A percentile compares a stretch with the other conserved stretches of the same genome.
phyloP scores from a whole-genome alignment of 116 monocot species.

The Zostera marina region DNA sequence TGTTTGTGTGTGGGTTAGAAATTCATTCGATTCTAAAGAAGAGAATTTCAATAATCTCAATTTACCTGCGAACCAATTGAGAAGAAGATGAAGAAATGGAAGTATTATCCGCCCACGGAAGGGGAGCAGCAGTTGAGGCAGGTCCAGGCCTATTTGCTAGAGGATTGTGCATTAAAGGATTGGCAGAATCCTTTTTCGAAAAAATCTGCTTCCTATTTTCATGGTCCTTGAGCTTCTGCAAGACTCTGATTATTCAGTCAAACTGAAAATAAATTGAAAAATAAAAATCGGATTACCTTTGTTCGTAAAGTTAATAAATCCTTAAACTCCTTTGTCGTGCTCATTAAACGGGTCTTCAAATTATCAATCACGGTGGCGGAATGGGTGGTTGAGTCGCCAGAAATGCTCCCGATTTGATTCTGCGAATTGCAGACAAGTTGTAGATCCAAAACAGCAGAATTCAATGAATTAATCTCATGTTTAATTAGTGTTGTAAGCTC shows the following conservation, averaged over 20 bases:
- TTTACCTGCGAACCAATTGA: slow-evolving; percentile 48
- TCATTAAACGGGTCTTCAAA: slow-evolving; percentile 90
- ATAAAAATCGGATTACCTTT: slow-evolving; percentile 25
- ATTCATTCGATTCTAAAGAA: not conserved
- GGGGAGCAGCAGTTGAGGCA: slow-evolving; percentile 25
- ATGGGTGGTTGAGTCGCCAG: slow-evolving; percentile 61
- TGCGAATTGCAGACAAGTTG: slow-evolving; percentile 75
- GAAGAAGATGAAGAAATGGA: slow-evolving; percentile 32
- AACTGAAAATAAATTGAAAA: too few relatives aligned
- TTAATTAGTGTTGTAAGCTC: slow-evolving; percentile 80
- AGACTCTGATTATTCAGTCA: not conserved
- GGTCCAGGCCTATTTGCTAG: slow-evolving; percentile 31
- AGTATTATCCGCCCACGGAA: slow-evolving; percentile 55
- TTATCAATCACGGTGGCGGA: slow-evolving; percentile 84
- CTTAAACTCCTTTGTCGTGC: slow-evolving; percentile 75
- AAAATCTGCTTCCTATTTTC: slow-evolving; percentile 70
- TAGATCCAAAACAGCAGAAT: slow-evolving; percentile 69
- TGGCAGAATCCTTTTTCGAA: slow-evolving; percentile 56
- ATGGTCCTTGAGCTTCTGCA: slow-evolving; percentile 78
- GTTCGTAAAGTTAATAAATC: slow-evolving; percentile 78
- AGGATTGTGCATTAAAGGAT: slow-evolving; percentile 71
- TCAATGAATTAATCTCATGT: slow-evolving; percentile 81
- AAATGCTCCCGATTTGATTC: slow-evolving; percentile 51
- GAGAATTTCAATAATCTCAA: not conserved
- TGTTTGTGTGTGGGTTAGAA: not conserved